Evolutionary conservation across 345 rosid genomes (phyloP).

Genomic region (Hypericum perforatum): DNA sequence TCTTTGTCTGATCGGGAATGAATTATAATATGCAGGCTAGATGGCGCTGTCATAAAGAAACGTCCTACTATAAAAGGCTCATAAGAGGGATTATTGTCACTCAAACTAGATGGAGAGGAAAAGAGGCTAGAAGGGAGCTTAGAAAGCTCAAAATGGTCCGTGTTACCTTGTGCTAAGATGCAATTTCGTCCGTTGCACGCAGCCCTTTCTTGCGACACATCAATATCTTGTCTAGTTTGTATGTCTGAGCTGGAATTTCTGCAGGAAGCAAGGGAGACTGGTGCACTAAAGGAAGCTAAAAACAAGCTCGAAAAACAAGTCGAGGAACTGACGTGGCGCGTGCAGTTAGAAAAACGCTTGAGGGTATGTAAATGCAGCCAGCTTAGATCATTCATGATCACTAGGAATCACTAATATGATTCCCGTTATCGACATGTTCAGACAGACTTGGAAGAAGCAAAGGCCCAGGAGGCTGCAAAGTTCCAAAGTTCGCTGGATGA

Average conservation of each 20-base stretch:
- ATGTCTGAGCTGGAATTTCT: constrained; percentile 7
- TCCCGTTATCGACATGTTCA: constrained; percentile 12
- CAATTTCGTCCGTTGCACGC: background rate
- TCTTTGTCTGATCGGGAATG: background rate
- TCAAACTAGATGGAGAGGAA: constrained; percentile 78
- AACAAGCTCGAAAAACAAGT: constrained; percentile 43
- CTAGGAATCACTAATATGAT: background rate
- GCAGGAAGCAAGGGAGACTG: constrained; percentile 44
- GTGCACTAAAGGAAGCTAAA: constrained; percentile 42
- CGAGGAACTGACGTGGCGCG: constrained; percentile 44
- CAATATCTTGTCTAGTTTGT: background rate
- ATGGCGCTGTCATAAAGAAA: constrained; percentile 56
- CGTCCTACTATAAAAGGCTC: constrained; percentile 47
- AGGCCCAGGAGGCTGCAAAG: constrained; percentile 33
- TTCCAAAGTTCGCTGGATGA: constrained; percentile 27
- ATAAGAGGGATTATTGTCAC: constrained; percentile 46
- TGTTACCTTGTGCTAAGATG: constrained; percentile 1
- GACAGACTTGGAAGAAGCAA: constrained; percentile 45
- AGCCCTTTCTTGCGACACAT: background rate
- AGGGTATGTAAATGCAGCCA: constrained; percentile 20
- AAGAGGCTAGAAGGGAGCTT: constrained; percentile 52
- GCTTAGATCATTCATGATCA: background rate
- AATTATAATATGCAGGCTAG: constrained; percentile 34
- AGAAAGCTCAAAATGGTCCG: constrained; percentile 72
- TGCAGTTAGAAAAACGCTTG: constrained; percentile 39